Conservation (phyloP, 306 rosid species). For the Dalbergia cultrata region DNA sequence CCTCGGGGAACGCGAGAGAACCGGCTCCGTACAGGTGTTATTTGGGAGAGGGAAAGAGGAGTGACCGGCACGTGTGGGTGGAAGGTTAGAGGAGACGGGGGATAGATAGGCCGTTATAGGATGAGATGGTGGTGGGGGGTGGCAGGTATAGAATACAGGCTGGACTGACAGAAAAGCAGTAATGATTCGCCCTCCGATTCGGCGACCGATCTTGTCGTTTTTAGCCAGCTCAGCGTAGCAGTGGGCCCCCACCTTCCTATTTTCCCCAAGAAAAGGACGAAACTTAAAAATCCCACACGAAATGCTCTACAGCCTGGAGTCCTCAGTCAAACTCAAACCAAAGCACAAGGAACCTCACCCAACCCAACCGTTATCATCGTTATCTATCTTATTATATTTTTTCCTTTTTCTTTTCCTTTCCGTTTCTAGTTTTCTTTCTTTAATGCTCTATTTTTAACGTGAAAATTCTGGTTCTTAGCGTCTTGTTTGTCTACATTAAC, state of each 20-base stretch:
- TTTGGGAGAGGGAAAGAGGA: conserved; percentile 8
- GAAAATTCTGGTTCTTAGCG: conserved; percentile 46
- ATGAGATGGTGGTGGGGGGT: conserved; percentile 63
- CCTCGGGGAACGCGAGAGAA: conserved; percentile 35
- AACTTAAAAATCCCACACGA: conserved; percentile 61
- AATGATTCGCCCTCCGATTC: conserved; percentile 85
- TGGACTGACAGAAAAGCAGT: conserved; percentile 75
- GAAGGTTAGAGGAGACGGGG: background rate
- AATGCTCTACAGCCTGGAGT: conserved; percentile 89
- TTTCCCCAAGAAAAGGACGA: conserved; percentile 41
- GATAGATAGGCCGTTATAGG: conserved; percentile 65
- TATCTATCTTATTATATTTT: conserved; percentile 61
- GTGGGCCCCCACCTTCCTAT: conserved; percentile 45
- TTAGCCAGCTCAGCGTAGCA: conserved; percentile 55
- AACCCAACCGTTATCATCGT: conserved; percentile 81
- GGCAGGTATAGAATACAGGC: conserved; percentile 87
- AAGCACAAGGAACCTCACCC: conserved; percentile 53
- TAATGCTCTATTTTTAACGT: conserved; percentile 36
- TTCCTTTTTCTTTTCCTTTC: background rate
- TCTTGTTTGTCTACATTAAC: conserved; percentile 50
- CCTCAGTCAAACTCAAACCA: conserved; percentile 77
- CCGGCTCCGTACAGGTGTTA: conserved; percentile 63
- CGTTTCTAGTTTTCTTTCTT: conserved; percentile 26
- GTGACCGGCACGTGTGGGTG: conserved; percentile 60
- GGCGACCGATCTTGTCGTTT: conserved; percentile 89